phyloP scores from a whole-genome alignment of 352 stramenopile genomes.

The Phytophthora hybrid region DNA sequence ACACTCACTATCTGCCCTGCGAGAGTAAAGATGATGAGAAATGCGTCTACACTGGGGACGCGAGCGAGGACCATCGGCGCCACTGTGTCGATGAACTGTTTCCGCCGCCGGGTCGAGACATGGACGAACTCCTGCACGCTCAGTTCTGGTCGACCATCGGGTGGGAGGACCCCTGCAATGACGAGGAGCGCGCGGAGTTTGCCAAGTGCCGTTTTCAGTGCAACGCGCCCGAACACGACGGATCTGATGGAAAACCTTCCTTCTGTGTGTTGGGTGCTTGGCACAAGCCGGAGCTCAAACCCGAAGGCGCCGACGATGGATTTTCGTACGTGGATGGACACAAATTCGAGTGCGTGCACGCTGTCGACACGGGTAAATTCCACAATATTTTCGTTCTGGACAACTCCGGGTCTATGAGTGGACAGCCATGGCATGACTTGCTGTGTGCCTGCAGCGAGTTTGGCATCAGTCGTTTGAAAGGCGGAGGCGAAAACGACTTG shows the following conservation, averaged over 20 bases:
- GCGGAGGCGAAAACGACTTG: conserved; percentile 35
- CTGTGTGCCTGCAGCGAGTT: conserved; percentile 39
- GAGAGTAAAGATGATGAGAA: conserved; percentile 15
- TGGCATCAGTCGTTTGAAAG: conserved; percentile 27
- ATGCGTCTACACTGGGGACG: conserved; percentile 38
- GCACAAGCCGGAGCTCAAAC: conserved; percentile 54
- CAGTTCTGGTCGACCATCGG: conserved; percentile 49
- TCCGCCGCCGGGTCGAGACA: conserved; percentile 29
- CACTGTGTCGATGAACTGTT: conserved; percentile 43
- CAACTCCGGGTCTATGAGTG: conserved; percentile 50
- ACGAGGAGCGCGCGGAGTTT: conserved; percentile 43
- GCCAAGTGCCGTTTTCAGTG: conserved; percentile 48
- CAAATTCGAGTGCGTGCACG: conserved; percentile 48
- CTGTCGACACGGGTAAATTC: conserved; percentile 31
- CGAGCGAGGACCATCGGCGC: conserved; percentile 34
- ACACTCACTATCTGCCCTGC: conserved; percentile 46
- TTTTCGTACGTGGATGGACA: conserved; percentile 40
- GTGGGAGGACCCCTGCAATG: conserved; percentile 51
- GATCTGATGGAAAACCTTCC: conserved; percentile 22
- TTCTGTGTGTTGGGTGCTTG: conserved; percentile 46
- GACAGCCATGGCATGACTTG: conserved; percentile 41
- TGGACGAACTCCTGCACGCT: conserved; percentile 56
- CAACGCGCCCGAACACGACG: conserved; percentile 44
- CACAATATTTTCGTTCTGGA: conserved; percentile 55
- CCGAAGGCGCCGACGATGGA: conserved; percentile 37